Base-by-base conservation (phyloP, 106 monocot genomes). In the Chionographis japonica region DNA sequence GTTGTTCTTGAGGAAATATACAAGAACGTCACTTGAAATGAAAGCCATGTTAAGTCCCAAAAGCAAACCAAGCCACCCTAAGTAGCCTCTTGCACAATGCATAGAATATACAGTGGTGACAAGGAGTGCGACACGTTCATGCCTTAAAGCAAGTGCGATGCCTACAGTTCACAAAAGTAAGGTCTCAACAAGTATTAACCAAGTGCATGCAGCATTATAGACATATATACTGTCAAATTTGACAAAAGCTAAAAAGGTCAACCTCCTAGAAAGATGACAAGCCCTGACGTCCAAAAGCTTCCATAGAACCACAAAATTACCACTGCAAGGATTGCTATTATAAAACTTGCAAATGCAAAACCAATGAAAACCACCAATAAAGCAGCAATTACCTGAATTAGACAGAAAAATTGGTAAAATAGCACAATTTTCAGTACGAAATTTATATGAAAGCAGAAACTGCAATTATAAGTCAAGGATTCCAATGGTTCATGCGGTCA, bases 51-150 rank as follows among this genome's bases (percentile, higher is more conserved):
- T 93, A 40, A 93, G 75, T 19, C 78, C 87, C 43, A 93, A 60
- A 75, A 90, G 37, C 71, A 98, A 79, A 16, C 97, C 97, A 80
- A 85, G 60, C 92, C 89, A 98, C 37, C 97, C 97, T 7, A 90
- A 60, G 73, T 90, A 92, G 61, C 69, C 57, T 80, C 46, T 86
- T 19, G 87, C 85, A 71, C 97, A 87, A 65, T 93, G 79, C 70
- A 84, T 62, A 58, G 97, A 77, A 81, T 98, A 98, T 73, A 76
- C 3, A n/a, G 77, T 83, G 27, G 89, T 75, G 41, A 93, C 60
- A 52, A 93, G 75, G 36, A 98, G 77, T 56, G 87, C 80, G 67
- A 86, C 50, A 57, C 85, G 79, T 75, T 93, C 93, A 81, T 79
- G 89, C 16, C 73, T 72, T 61, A 83, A 68, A 50, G 74, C 74